phyloP scores from a whole-genome alignment of 23 red algal species.

The Gracilaria domingensis region DNA sequence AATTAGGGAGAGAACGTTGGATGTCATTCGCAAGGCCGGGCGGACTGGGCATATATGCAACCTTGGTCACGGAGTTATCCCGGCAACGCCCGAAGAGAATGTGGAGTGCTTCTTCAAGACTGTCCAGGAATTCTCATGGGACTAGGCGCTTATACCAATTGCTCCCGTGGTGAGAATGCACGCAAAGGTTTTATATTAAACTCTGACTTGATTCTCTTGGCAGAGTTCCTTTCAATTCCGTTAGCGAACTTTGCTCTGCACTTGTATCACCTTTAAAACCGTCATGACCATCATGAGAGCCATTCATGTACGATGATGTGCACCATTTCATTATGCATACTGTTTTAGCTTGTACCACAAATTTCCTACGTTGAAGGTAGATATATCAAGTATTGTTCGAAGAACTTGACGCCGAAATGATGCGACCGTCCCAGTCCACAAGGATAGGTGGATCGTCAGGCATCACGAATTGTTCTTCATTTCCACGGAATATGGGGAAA shows the following conservation, averaged over 20 bases:
- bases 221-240: background rate
- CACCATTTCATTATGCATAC: background rate
- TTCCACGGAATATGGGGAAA: constrained; percentile 64
- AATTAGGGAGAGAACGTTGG: constrained; percentile 81
- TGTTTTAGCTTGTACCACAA: background rate
- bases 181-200: background rate
- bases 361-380: background rate
- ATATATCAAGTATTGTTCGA: background rate
- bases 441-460: constrained; percentile 50
- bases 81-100: constrained; percentile 97
- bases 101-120: constrained; percentile 91
- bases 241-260: background rate
- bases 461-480: constrained; percentile 67
- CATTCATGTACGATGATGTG: background rate
- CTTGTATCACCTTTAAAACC: background rate
- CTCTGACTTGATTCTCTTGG: background rate
- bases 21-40: constrained; percentile 91
- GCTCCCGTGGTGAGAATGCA: background rate
- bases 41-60: constrained; percentile 89
- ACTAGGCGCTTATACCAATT: background rate
- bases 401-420: constrained; percentile 7
- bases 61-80: constrained; percentile 97
- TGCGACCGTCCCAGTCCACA: constrained; percentile 76
- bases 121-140: constrained; percentile 83
- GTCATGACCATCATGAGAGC: background rate